These are phyloP conservation scores for Trichoderma koningii DNA, from an alignment of 2,329 filamentous ascomycete genomes.

Conservation along the genomic window DNA sequence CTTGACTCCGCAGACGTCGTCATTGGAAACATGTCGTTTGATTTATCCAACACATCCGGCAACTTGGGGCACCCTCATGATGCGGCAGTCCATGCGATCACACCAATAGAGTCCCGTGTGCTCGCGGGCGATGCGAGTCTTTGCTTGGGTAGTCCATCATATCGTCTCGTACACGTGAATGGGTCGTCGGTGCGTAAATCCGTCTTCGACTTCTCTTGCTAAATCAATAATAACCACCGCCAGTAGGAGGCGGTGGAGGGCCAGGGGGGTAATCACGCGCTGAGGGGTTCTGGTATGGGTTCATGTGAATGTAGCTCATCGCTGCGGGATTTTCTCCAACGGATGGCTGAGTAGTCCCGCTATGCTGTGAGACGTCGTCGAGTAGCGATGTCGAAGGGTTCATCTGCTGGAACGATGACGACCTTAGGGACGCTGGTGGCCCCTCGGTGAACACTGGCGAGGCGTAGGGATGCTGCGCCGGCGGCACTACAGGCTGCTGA, in stretches of 20 bases:
- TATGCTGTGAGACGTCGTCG: slow-evolving; percentile 21
- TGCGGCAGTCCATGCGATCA: neutral
- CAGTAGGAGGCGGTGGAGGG: neutral
- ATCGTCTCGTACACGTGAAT: neutral
- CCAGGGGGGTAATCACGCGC: slow-evolving; percentile 12
- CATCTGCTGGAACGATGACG: slow-evolving; percentile 7
- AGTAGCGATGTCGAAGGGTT: slow-evolving; percentile 15
- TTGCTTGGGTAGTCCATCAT: neutral
- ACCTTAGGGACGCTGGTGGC: slow-evolving; percentile 1
- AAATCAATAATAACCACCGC: slow-evolving; percentile 20
- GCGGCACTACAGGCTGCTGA: neutral
- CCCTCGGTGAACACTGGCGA: slow-evolving; percentile 25
- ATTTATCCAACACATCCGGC: slow-evolving; percentile 1
- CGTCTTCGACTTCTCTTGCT: neutral
- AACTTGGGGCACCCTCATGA: neutral
- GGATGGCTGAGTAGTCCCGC: slow-evolving; percentile 17
- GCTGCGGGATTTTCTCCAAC: slow-evolving; percentile 15
- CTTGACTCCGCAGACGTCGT: neutral
- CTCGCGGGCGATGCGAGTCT: neutral
- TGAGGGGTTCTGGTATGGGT: slow-evolving; percentile 25
- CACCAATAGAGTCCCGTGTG: neutral
- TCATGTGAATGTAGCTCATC: slow-evolving; percentile 25
- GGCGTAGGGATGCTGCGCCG: slow-evolving; percentile 17
- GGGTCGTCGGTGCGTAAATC: slow-evolving; percentile 10
- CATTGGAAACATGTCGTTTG: neutral